Percentiles rank a stretch among this genome's conserved stretches.
Evolutionary conservation across 1,284 basidiomycete species (phyloP).

Genomic region (Apiotrichum porosum): DNA sequence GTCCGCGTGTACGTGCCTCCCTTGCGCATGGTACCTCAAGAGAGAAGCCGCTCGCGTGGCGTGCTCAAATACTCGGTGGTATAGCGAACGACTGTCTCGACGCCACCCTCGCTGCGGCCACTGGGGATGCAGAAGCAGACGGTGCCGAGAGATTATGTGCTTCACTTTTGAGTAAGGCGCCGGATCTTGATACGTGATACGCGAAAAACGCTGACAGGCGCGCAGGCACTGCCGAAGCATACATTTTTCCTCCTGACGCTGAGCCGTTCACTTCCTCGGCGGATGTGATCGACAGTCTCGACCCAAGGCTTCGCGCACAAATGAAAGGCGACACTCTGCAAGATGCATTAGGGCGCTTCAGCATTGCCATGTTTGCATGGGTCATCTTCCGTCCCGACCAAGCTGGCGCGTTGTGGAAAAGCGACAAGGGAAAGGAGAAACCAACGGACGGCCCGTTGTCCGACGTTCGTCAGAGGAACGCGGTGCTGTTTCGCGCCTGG

Average conservation of each 20-base stretch:
- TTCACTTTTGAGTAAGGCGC: neutral
- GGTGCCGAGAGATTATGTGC: neutral
- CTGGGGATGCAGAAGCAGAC: neutral
- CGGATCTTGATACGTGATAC: neutral
- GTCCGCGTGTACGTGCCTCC: no score
- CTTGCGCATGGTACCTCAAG: no score
- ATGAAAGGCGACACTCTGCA: neutral
- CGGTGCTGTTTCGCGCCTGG: slow-evolving; percentile 25
- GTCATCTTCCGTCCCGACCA: neutral
- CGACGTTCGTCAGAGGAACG: slow-evolving; percentile 20
- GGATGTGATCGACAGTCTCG: neutral
- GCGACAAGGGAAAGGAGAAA: neutral
- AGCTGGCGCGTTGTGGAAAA: neutral
- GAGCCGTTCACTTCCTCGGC: neutral
- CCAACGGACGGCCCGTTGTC: neutral
- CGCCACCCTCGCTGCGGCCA: neutral
- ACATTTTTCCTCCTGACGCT: neutral
- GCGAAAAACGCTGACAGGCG: neutral
- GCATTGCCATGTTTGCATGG: neutral
- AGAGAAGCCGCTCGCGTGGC: no score
- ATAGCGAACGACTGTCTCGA: neutral
- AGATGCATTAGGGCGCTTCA: neutral
- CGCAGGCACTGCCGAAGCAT: neutral
- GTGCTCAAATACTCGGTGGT: no score
- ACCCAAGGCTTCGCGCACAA: neutral